Conservation (phyloP, 2,329 filamentous ascomycete genomes). For the Penicillium sp. region DNA sequence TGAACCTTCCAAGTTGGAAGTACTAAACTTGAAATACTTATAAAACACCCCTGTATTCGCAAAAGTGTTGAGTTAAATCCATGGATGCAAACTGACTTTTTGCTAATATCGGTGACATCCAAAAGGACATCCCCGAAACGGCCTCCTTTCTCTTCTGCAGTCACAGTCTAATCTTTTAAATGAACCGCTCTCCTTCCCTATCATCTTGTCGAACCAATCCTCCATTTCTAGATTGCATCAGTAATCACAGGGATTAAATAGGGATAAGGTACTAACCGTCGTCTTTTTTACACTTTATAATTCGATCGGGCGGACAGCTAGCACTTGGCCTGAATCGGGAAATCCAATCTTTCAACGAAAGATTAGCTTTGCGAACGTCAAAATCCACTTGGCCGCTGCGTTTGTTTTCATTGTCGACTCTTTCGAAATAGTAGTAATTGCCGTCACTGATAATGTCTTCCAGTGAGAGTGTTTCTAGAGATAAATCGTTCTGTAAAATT, state of each 20-base stretch:
- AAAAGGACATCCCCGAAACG: constrained; percentile 1
- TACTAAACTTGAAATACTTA: too few species aligned
- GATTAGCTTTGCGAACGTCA: constrained; percentile 1
- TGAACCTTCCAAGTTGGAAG: too few species aligned
- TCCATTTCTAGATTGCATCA: constrained; percentile 11
- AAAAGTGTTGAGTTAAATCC: too few species aligned
- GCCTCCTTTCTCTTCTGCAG: not conserved
- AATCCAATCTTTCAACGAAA: constrained; percentile 7
- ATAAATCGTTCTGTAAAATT: constrained; percentile 9
- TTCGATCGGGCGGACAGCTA: not conserved
- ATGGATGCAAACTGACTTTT: too few species aligned
- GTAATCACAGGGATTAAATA: not conserved
- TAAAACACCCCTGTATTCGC: too few species aligned
- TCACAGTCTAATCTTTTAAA: constrained; percentile 6
- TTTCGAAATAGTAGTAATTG: constrained; percentile 11
- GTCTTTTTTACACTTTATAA: not conserved
- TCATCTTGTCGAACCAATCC: constrained; percentile 11
- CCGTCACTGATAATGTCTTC: constrained; percentile 11
- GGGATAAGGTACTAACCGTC: constrained; percentile 3
- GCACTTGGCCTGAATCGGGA: constrained; percentile 1
- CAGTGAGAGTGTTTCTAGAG: constrained; percentile 6
- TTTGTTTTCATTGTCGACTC: not conserved
- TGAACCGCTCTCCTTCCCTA: constrained; percentile 10
- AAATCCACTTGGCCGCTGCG: not conserved
- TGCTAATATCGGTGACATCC: not conserved